These are phyloP conservation scores for Trypanosoma cruzi DNA, from an alignment of 208 protist species.

Conservation along the genomic window DNA sequence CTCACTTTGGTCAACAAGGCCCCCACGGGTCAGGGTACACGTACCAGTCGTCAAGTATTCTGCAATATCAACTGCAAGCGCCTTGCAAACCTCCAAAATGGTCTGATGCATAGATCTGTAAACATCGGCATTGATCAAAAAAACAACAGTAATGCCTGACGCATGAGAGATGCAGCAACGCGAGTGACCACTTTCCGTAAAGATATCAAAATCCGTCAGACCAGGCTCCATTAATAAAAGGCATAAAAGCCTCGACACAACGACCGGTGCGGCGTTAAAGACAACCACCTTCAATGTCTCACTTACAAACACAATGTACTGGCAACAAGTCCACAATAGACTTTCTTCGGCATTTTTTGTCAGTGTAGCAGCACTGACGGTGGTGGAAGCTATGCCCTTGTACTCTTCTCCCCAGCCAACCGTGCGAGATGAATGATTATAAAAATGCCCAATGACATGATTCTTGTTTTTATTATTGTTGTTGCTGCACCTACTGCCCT, in stretches of 20 bases:
- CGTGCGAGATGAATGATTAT: background rate
- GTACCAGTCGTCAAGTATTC: slow-evolving; percentile 15
- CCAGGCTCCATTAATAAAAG: slow-evolving; percentile 27
- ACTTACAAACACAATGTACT: slow-evolving; percentile 21
- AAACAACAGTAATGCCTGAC: slow-evolving; percentile 12
- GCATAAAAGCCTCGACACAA: slow-evolving; percentile 9
- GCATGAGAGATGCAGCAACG: slow-evolving; percentile 16
- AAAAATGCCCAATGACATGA: background rate
- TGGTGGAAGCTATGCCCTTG: background rate
- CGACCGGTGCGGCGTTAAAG: slow-evolving; percentile 1
- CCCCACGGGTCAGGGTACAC: slow-evolving; percentile 4
- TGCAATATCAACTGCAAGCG: slow-evolving; percentile 15
- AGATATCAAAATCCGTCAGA: slow-evolving; percentile 10
- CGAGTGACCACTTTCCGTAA: background rate
- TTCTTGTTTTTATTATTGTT: background rate
- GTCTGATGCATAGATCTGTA: background rate
- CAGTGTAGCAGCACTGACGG: background rate
- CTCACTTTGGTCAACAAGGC: background rate
- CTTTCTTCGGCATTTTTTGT: slow-evolving; percentile 9
- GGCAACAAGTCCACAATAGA: slow-evolving; percentile 22
- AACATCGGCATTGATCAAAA: slow-evolving; percentile 5
- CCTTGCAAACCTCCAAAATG: slow-evolving; percentile 7
- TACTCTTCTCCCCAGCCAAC: slow-evolving; percentile 25
- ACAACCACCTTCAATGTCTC: slow-evolving; percentile 28
- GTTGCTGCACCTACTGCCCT: background rate